phyloP scores from a whole-genome alignment of 2,329 filamentous ascomycete species.

The Gremmenia infestans region DNA sequence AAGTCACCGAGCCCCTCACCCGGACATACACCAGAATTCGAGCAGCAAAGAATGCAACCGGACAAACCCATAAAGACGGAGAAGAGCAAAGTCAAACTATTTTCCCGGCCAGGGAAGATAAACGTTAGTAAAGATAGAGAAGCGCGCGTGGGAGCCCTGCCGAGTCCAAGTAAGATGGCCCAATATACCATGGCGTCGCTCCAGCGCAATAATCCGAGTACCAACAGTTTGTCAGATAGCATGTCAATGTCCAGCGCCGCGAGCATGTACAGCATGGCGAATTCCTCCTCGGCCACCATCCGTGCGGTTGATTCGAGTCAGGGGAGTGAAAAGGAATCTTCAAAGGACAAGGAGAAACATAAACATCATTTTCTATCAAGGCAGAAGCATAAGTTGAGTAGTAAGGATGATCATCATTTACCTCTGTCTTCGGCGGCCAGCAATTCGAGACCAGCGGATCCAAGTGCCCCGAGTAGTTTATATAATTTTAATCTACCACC shows the following conservation, averaged over 20 bases:
- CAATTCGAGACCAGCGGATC: conserved; percentile 72
- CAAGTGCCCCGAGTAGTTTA: conserved; percentile 67
- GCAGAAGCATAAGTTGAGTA: conserved; percentile 71
- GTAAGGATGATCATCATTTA: conserved; percentile 67
- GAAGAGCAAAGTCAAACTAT: conserved; percentile 77
- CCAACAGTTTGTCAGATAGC: conserved; percentile 61
- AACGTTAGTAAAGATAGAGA: conserved; percentile 61
- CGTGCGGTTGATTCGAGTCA: conserved; percentile 53
- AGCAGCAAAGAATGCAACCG: conserved; percentile 31
- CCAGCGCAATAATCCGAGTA: conserved; percentile 64
- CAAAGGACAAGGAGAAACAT: conserved; percentile 62
- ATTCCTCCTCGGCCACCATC: conserved; percentile 72
- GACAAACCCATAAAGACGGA: conserved; percentile 60
- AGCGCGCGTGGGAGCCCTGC: conserved; percentile 58
- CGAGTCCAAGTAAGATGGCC: conserved; percentile 67
- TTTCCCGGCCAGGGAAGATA: conserved; percentile 73
- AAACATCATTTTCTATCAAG: conserved; percentile 76
- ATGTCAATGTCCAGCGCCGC: conserved; percentile 46
- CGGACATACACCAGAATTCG: conserved; percentile 32
- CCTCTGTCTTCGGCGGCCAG: conserved; percentile 71
- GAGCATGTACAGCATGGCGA: conserved; percentile 69
- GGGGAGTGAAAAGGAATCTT: conserved; percentile 36
- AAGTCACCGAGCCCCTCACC: conserved; percentile 39
- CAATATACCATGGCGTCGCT: conserved; percentile 59
- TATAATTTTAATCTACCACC: conserved; percentile 75